These are phyloP conservation scores for Cymbopogon citratus DNA, from an alignment of 176 grass and related monocot genomes.

Conservation along the genomic window DNA sequence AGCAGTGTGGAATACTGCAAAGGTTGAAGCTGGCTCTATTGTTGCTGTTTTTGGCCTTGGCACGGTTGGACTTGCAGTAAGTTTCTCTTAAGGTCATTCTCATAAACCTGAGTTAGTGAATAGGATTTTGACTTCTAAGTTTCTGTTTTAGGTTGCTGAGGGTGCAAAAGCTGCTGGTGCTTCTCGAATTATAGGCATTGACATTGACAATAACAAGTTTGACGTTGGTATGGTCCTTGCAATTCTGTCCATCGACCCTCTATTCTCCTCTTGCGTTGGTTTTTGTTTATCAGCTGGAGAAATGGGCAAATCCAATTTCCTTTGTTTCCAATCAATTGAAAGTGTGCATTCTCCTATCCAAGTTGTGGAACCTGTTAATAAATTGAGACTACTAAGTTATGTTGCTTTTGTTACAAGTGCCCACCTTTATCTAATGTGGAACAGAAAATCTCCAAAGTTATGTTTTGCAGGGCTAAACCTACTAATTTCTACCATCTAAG, in stretches of 20 bases:
- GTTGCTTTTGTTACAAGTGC: not conserved
- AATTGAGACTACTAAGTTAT: not conserved
- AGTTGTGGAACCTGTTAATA: not conserved
- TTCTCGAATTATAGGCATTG: constrained; percentile 91
- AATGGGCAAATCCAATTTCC: not conserved
- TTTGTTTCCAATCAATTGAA: not conserved
- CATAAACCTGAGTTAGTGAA: not conserved
- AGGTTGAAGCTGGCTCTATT: constrained; percentile 77
- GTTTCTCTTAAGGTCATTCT: constrained; percentile 12
- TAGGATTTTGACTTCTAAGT: not conserved
- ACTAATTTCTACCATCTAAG: not conserved
- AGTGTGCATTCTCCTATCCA: not conserved
- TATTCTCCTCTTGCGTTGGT: not conserved
- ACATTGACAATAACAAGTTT: constrained; percentile 92
- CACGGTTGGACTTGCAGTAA: constrained; percentile 94
- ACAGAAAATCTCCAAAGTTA: not conserved
- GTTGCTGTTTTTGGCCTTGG: constrained; percentile 99
- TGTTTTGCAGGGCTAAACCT: not conserved
- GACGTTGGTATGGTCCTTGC: constrained; percentile 54
- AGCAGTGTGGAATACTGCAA: constrained; percentile 97
- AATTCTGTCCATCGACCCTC: not conserved
- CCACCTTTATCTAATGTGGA: not conserved
- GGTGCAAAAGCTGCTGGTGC: constrained; percentile 87
- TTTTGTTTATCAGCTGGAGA: not conserved
- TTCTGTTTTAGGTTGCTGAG: constrained; percentile 69